Evolutionary conservation across 371 early-diverging fungal species (phyloP).

Genomic region (Synchytrium microbalum): DNA sequence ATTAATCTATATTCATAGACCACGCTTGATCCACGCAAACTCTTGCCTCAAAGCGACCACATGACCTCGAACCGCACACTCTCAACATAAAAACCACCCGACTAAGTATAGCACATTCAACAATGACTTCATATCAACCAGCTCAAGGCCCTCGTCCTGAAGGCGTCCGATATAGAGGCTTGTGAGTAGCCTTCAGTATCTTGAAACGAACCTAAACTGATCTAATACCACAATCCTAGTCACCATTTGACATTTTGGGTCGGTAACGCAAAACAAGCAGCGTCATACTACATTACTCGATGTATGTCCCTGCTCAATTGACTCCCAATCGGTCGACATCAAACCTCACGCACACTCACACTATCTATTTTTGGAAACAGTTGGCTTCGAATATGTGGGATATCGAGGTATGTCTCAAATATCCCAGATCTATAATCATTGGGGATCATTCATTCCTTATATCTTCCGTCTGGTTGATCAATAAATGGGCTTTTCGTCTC

Average conservation of each 20-base stretch:
- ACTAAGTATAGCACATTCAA: too few relatives aligned
- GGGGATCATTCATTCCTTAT: too few relatives aligned
- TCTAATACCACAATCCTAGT: not conserved
- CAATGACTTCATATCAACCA: conserved; percentile 5
- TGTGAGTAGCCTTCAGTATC: not conserved
- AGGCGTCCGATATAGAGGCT: not conserved
- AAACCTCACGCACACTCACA: not conserved
- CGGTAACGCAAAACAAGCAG: conserved; percentile 92
- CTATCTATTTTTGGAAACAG: conserved; percentile 14
- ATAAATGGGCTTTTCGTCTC: too few relatives aligned
- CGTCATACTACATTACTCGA: conserved; percentile 54
- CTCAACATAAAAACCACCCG: too few relatives aligned
- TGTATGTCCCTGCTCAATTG: conserved; percentile 26
- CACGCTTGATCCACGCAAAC: too few relatives aligned
- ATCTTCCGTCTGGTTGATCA: too few relatives aligned
- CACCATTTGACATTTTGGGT: conserved; percentile 36
- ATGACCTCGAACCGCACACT: too few relatives aligned
- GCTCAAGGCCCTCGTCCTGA: conserved; percentile 3
- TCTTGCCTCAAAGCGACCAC: too few relatives aligned
- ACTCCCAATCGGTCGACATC: too few relatives aligned
- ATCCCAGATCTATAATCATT: too few relatives aligned
- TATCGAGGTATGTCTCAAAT: conserved; percentile 2
- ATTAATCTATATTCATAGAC: too few relatives aligned
- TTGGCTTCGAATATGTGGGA: conserved; percentile 87
- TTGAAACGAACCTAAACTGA: not conserved